Base-by-base conservation (phyloP, 169 alveolate species). In the Eimeria acervulina region DNA sequence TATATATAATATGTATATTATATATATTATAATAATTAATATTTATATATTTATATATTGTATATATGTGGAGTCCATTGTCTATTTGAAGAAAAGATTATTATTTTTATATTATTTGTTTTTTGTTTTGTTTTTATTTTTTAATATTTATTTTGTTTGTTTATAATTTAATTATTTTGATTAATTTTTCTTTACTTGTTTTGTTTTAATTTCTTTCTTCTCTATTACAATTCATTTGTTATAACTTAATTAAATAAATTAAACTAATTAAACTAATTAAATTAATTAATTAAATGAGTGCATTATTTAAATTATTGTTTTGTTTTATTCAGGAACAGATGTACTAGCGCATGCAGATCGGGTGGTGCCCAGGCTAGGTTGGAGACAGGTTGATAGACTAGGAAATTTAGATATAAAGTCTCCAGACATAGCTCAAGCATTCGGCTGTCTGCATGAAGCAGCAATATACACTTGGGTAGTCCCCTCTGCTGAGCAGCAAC, bases 351-450 rank as follows among this genome's bases (percentile, higher is more conserved):
- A 93, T 68, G 98, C 98, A 2, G 95, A 89, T 78, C 91, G 94
- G 70, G 92, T 97, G 15, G 99, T 98, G 74, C 99, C 99, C 21
- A 83, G 52, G 33, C 97, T 98, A 87, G 95, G 98, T n/a, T 88
- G 94, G 94, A 66, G 94, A 1, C 59, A 66, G 33, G 94, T 88
- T 10, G 94, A 88, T 31, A n/a, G 94, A 4, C 40, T 88, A 47
- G 85, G 85, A 1, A 88, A 88, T 42, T 10, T 88, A 68, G 76
- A 88, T 28, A 26, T 88, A 38, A 88, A 88, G 84, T 44, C 44
- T 15, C 94, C 94, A 3, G 94, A 88, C 68, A 88, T 88, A 28
- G 42, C 81, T 23, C 68, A 55, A 1, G 94, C 94, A 13, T 63
- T 88, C n/a, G 42, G 40, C 66, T 88, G 68, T 63, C 84, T 88